Evolutionary conservation across 2,329 filamentous ascomycete genomes (phyloP).

Genomic region (Teratosphaeria epicoccoides): DNA sequence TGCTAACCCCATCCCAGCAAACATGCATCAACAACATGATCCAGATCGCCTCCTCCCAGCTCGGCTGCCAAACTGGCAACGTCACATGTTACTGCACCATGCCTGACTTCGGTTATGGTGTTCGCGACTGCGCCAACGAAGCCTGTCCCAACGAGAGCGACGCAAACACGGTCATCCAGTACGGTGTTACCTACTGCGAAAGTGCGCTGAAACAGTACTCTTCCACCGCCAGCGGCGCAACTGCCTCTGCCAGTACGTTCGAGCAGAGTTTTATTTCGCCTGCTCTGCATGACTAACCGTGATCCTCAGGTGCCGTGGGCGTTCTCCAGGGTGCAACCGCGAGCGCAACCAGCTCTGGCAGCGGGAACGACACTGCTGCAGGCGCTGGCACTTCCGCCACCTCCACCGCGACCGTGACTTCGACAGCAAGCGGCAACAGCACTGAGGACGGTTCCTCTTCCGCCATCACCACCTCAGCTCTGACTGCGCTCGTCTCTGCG

Average conservation of each 20-base stretch:
- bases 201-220: slow-evolving; percentile 9
- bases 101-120: slow-evolving; percentile 28
- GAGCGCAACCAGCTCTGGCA: slow-evolving; percentile 12
- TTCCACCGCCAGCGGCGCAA: slow-evolving; percentile 4
- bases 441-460: slow-evolving; percentile 5
- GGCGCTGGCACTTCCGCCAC: slow-evolving; percentile 2
- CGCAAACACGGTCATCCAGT: slow-evolving; percentile 23
- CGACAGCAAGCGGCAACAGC: slow-evolving; percentile 8
- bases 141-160: slow-evolving; percentile 19
- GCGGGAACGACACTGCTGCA: slow-evolving; percentile 2
- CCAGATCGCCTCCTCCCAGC: slow-evolving; percentile 15
- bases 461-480: slow-evolving; percentile 20
- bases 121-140: slow-evolving; percentile 30
- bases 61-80: slow-evolving; percentile 24
- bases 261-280: background rate
- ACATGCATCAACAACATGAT: slow-evolving; percentile 29
- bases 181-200: slow-evolving; percentile 25
- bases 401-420: slow-evolving; percentile 2
- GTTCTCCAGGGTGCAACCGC: slow-evolving; percentile 15
- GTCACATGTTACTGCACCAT: slow-evolving; percentile 27
- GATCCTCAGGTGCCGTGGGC: slow-evolving; percentile 4
- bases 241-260: background rate
- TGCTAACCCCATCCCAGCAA: slow-evolving; percentile 18
- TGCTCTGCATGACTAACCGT: background rate
- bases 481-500: slow-evolving; percentile 22